A percentile compares a stretch with the other conserved stretches of the same genome.
These are phyloP conservation scores for Gleditsia sinensis DNA, from an alignment of 306 rosid species.

Conservation along the genomic window DNA sequence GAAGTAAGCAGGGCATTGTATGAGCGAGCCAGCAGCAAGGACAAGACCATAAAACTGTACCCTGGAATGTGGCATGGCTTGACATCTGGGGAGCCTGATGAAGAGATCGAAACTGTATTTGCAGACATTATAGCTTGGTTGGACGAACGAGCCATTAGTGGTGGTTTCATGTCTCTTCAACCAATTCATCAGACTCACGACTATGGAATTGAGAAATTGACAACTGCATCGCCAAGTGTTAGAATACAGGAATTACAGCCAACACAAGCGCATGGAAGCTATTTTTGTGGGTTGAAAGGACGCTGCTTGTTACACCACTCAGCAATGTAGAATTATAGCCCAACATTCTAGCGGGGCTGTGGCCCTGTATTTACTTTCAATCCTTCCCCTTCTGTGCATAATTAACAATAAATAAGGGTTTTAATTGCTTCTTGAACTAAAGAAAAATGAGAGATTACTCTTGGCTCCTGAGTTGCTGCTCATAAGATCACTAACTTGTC, in stretches of 20 bases:
- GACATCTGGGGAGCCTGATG: slow-evolving; percentile 80
- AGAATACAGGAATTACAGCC: slow-evolving; percentile 15
- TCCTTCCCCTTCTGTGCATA: not conserved
- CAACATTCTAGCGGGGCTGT: not conserved
- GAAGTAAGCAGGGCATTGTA: slow-evolving; percentile 72
- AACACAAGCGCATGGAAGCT: slow-evolving; percentile 31
- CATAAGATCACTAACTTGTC: no score
- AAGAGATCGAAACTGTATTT: slow-evolving; percentile 65
- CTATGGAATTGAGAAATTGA: slow-evolving; percentile 19
- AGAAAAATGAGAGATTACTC: not conserved
- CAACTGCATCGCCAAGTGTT: not conserved
- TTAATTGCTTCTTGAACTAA: not conserved
- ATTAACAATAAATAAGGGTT: no score
- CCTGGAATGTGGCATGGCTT: slow-evolving; percentile 92
- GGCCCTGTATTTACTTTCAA: not conserved
- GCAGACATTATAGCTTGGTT: slow-evolving; percentile 73
- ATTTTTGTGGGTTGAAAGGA: slow-evolving; percentile 52
- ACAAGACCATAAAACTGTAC: slow-evolving; percentile 80
- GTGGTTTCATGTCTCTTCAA: slow-evolving; percentile 21
- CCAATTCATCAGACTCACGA: not conserved
- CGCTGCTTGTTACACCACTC: slow-evolving; percentile 47
- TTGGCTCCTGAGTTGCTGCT: no score
- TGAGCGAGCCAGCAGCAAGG: slow-evolving; percentile 65
- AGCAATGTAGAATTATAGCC: slow-evolving; percentile 31
- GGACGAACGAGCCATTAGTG: slow-evolving; percentile 36